Conservation (phyloP, 768 basidiomycete species). For the Pholiota conissans region DNA sequence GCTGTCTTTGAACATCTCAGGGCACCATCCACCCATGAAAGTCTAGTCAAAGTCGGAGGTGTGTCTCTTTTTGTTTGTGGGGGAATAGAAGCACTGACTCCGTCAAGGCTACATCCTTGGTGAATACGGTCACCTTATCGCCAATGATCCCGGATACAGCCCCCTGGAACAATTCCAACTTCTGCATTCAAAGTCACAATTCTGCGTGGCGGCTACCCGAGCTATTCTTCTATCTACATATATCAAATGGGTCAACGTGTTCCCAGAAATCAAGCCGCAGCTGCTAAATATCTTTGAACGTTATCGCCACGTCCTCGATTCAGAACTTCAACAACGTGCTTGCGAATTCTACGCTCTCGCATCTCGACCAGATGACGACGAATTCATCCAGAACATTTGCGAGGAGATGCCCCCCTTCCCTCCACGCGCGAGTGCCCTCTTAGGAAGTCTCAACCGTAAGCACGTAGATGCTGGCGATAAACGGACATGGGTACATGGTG, state of each 20-base stretch:
- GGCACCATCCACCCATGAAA: conserved; percentile 85
- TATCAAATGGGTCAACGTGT: conserved; percentile 99
- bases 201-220: conserved; percentile 89
- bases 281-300: conserved; percentile 94
- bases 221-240: conserved; percentile 94
- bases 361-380: conserved; percentile 83
- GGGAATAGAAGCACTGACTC: background rate
- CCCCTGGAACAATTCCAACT: conserved; percentile 93
- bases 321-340: conserved; percentile 96
- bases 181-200: conserved; percentile 92
- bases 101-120: conserved; percentile 87
- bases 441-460: conserved; percentile 86
- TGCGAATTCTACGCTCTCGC: conserved; percentile 96
- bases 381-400: conserved; percentile 89
- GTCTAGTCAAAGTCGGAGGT: conserved; percentile 96
- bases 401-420: conserved; percentile 99
- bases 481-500: conserved; percentile 92
- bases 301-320: conserved; percentile 95
- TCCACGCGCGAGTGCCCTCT: conserved; percentile 86
- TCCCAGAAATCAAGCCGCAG: conserved; percentile 96
- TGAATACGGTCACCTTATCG: conserved; percentile 97
- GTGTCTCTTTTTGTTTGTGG: conserved; percentile 21
- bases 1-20: conserved; percentile 90
- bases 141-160: conserved; percentile 91
- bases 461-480: conserved; percentile 94